phyloP scores from a whole-genome alignment of 176 grass and related monocot species.

The Pontederia paniculata region DNA sequence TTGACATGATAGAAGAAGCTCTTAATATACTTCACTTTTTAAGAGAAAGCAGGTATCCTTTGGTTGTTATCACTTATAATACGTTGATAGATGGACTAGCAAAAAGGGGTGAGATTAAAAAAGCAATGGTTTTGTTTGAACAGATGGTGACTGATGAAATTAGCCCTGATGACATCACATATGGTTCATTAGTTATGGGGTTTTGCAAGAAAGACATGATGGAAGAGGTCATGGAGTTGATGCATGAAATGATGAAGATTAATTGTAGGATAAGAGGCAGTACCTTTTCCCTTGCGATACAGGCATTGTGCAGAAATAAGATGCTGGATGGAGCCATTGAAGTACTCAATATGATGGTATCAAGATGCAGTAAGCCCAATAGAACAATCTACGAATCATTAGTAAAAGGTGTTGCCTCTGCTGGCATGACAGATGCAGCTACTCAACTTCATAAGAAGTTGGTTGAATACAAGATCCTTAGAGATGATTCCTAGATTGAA shows the following conservation, averaged over 20 bases:
- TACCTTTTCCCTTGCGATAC: conserved; percentile 53
- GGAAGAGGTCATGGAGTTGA: conserved; percentile 33
- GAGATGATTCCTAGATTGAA: conserved; percentile 19
- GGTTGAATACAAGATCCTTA: conserved; percentile 33
- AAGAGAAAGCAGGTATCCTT: conserved; percentile 37
- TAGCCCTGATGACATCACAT: conserved; percentile 47
- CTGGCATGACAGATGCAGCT: conserved; percentile 44
- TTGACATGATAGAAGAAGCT: conserved; percentile 48
- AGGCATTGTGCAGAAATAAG: conserved; percentile 45
- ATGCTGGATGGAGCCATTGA: conserved; percentile 43
- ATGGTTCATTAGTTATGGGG: conserved; percentile 63
- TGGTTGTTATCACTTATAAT: conserved; percentile 58
- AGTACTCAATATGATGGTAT: conserved; percentile 37
- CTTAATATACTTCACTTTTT: conserved; percentile 40
- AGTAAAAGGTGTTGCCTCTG: conserved; percentile 39
- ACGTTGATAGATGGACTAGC: conserved; percentile 64
- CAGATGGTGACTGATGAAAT: conserved; percentile 52
- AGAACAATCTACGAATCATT: conserved; percentile 36
- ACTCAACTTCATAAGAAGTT: conserved; percentile 29
- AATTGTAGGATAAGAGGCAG: conserved; percentile 50
- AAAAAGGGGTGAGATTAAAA: conserved; percentile 41
- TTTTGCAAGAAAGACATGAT: conserved; percentile 54
- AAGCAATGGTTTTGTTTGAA: conserved; percentile 44
- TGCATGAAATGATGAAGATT: conserved; percentile 40
- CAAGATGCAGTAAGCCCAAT: conserved; percentile 23